Base-by-base conservation (phyloP, 2,329 filamentous ascomycete genomes). In the Alternaria incomplexa region DNA sequence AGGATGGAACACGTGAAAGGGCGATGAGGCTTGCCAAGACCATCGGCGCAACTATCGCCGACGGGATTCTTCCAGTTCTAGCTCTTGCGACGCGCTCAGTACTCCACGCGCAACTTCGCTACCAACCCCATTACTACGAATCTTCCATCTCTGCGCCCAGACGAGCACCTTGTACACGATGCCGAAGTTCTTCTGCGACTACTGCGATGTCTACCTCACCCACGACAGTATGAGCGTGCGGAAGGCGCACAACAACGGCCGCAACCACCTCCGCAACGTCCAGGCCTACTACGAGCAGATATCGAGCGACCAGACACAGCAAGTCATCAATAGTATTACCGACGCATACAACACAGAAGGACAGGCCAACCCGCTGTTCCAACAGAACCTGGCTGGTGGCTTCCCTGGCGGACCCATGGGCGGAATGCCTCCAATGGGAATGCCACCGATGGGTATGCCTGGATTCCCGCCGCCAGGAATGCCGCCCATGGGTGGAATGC, bases 161-260 rank as follows among this genome's bases (percentile, higher is more conserved):
- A 47, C 22, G 28, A 20, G 3, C 7, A 23, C 25, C 10, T n/a
- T 4, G 5, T 12, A 23, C 61, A 67, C 47, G 4, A 74, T 74
- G 71, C 71, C 71, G 22, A 74, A 74, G 64, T 74, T 74, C 65
- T 74, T 74, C 56, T 74, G 94, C 87, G 96, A 99, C 82, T 99
- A 99, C 83, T 99, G 96, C 88, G 96, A 99, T 91, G 96, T 99
- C 82, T 99, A 99, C 87, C 91, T 99, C 74, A 99, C 96, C 72
- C 96, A 99, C 87, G 96, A 99, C 87, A 97, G 93, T 48, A 98
- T 98, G 95, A 97, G 93, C 83, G 96, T 99, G 83, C 94, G 96
- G 75, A 98, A 98, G 85, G 96, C 96, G 53, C 96, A 99, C 83
- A 99, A 99, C 85, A 91, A 89, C 79, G 96, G 96, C 66, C 90